Base-by-base conservation (phyloP, 2,329 filamentous ascomycete genomes). In the Podosphaera fusca region DNA sequence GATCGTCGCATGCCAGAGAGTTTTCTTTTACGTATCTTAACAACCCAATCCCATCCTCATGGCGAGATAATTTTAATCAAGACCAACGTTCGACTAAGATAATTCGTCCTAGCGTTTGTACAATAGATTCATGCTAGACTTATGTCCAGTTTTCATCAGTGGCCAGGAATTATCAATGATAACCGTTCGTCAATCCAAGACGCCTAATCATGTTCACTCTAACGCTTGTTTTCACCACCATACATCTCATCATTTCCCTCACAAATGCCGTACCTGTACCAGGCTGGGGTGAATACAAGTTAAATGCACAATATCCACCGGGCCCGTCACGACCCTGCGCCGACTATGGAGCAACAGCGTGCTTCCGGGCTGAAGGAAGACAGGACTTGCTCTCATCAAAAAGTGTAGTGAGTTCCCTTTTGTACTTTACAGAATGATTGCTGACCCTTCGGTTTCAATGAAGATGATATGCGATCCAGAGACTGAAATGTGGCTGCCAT, bases 401-500 rank as follows among this genome's bases (percentile, higher is more conserved):
- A 12, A 31, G 30, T 6, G 35, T 53, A 12, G 50, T 53, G 21
- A 36, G 50, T 53, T 3, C 12, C 2, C 5, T 31, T 1, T 46
- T 4, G 14, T 4, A n/a, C 42, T n/a, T 31, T 12, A 31, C 30
- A 34, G 30, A 30, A 33, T 30, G 14, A 31, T 33, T 14, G 50
- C 31, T 36, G 33, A 53, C 0, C 7, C 3, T 5, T 38, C 35
- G 5, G 5, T 10, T 38, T 53, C 10, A 14, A 36, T 36, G 21
- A 7, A 53, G 50, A 53, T 53, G 50, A 31, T 53, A 5, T 53
- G 50, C n/a, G 50, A 53, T 21, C 30, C 50, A 14, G 50, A 31
- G 2, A 53, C 50, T 14, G 50, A 53, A 36, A 53, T 53, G 50
- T 53, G 50, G 50, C 50, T 53, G n/a, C 50, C 50, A 4, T 53